Conservation (phyloP, 441 rosid genomes). For the Rhodomyrtus psidioides region DNA sequence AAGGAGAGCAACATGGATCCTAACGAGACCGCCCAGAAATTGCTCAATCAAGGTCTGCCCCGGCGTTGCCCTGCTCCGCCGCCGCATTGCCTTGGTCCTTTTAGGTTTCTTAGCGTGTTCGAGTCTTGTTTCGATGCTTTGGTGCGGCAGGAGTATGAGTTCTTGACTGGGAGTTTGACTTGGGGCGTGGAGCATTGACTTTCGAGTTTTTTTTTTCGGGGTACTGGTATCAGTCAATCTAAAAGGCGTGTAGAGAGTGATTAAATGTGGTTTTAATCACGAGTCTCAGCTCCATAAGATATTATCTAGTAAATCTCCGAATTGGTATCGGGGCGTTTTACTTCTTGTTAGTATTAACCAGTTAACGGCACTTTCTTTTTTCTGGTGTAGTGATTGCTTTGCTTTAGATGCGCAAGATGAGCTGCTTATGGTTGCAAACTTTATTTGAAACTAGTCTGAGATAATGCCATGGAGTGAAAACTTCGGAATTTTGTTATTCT, state of each 20-base stretch:
- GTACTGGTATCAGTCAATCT: not conserved
- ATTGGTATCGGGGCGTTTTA: not conserved
- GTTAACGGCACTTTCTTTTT: not conserved
- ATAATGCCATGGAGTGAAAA: not conserved
- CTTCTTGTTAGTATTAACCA: not conserved
- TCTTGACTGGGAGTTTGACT: not conserved
- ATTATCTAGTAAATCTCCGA: not conserved
- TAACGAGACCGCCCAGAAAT: slow-evolving; percentile 65
- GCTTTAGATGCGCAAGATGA: not conserved
- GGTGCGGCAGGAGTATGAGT: not conserved
- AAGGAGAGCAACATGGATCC: slow-evolving; percentile 82
- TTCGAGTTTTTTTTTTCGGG: not conserved
- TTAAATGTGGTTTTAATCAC: not conserved
- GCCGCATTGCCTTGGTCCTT: not conserved
- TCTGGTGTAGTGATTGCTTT: not conserved
- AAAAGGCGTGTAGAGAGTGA: not conserved
- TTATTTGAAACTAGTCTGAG: not conserved
- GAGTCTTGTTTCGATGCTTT: not conserved
- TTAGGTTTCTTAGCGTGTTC: not conserved
- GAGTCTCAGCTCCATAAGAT: not conserved
- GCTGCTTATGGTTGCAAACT: not conserved
- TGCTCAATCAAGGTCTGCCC: slow-evolving; percentile 61
- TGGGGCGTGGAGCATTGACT: not conserved
- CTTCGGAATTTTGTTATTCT: not conserved
- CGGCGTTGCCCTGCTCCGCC: not conserved